Evolutionary conservation across 495 filamentous ascomycete species (phyloP).

Genomic region (Penicillium samsonianum): DNA sequence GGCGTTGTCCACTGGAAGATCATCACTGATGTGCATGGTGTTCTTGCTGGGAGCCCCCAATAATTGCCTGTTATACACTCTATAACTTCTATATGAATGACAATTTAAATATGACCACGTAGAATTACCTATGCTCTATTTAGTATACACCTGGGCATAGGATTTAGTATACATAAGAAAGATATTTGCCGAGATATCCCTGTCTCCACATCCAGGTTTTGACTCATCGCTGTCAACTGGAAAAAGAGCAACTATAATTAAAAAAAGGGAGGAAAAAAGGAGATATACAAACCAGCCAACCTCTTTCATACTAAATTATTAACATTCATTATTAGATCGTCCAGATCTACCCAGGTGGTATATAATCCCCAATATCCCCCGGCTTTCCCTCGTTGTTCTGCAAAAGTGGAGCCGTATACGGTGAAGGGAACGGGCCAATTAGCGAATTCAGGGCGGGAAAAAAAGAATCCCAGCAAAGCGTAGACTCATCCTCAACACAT

Average conservation of each 20-base stretch:
- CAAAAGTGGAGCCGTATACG: conserved; percentile 32
- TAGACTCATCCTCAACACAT: conserved; percentile 27
- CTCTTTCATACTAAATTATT: conserved; percentile 10
- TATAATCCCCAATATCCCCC: conserved; percentile 4
- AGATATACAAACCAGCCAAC: background rate
- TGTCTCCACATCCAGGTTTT: conserved; percentile 15
- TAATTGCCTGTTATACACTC: background rate
- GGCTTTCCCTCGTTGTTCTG: conserved; percentile 12
- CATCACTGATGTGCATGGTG: background rate
- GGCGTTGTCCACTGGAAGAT: conserved; percentile 9
- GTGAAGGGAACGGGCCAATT: conserved; percentile 31
- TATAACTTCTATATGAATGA: background rate
- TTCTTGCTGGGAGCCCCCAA: background rate
- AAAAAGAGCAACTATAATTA: conserved; percentile 14
- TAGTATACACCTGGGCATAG: background rate
- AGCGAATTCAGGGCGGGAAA: conserved; percentile 28
- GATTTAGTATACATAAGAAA: background rate
- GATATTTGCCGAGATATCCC: conserved; percentile 1
- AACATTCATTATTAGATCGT: background rate
- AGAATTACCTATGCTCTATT: background rate
- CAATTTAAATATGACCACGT: background rate
- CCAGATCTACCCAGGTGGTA: background rate
- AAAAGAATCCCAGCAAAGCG: conserved; percentile 30
- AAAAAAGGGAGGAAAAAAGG: background rate
- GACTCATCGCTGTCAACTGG: conserved; percentile 20